Percentiles rank a stretch among this genome's conserved stretches.
Conservation (phyloP, 163 green algal species). For the Coccomyxa subellipsoidea region DNA sequence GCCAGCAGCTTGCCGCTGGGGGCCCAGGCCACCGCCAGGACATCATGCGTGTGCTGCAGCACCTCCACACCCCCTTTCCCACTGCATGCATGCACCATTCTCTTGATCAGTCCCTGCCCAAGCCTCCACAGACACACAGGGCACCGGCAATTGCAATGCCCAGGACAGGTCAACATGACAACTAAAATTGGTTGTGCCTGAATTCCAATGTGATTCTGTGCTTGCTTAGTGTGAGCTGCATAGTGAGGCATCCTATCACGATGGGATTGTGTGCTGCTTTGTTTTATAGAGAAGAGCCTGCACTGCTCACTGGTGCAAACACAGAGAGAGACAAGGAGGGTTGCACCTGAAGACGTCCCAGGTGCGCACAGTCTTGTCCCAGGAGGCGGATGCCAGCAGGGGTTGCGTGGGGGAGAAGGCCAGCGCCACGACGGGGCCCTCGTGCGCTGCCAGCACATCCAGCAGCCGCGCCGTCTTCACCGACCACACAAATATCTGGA, state of each 20-base stretch:
- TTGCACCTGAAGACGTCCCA: conserved; percentile 86
- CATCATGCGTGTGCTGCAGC: conserved; percentile 88
- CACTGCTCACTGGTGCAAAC: neutral
- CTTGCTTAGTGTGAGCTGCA: no score
- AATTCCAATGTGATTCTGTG: no score
- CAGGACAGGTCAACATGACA: no score
- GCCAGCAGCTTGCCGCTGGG: conserved; percentile 90
- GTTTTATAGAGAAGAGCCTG: neutral
- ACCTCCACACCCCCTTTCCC: conserved; percentile 75
- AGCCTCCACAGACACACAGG: neutral
- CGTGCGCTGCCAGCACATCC: conserved; percentile 90
- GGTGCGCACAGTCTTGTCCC: conserved; percentile 89
- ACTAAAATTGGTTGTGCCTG: no score
- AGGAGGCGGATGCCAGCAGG: conserved; percentile 81
- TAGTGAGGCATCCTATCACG: no score
- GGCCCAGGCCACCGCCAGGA: conserved; percentile 82
- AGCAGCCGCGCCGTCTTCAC: conserved; percentile 90
- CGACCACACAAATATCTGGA: conserved; percentile 93
- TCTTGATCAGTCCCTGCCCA: neutral
- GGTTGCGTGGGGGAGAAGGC: conserved; percentile 72
- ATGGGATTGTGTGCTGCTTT: neutral
- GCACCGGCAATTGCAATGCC: no score
- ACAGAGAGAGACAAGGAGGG: neutral
- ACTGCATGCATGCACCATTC: conserved; percentile 15
- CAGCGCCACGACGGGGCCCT: conserved; percentile 81